Base-by-base conservation (phyloP, 1,284 basidiomycete species). In the Quambalaria eucalypti region DNA sequence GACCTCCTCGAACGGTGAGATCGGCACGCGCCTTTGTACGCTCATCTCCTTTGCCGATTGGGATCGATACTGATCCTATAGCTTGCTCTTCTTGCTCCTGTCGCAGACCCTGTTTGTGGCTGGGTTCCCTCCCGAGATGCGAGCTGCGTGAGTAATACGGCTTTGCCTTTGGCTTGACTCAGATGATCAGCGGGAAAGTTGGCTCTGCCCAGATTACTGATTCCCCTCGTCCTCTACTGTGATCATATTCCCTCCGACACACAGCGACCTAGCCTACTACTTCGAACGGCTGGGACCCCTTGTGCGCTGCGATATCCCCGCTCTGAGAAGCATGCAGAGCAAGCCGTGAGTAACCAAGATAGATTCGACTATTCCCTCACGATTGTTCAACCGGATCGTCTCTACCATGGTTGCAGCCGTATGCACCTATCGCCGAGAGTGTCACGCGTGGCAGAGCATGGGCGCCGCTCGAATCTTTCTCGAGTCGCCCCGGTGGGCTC, bases 231-330 rank as follows among this genome's bases (percentile, higher is more conserved):
- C 4, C 16, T 39, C 36, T 39, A 5, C 36, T 39, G 36, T n/a
- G n/a, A n/a, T n/a, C 36, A 14, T 39, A 14, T 4, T 10, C 4
- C 21, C 21, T 12, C 16, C 10, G 16, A 39, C 10, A 14, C 36
- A 14, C 36, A 39, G 68, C 52, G 69, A 71, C 25, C 64, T 71
- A 0, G 69, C 67, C 1, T 68, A 68, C 58, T 67, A 71, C 46
- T 71, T 71, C 31, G 69, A 71, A 52, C 54, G 54, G 44, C 50
- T 67, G 58, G 69, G 69, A 4, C 65, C 62, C 1, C 44, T 71
- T 29, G 59, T 71, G 8, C 69, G 69, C 21, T 71, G 69, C 56
- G 69, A 71, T 48, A 71, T 71, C 30, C 69, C 69, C 9, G 65
- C 69, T 8, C 59, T 65, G 19, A 64, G 62, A 38, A 65, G 58